Base-by-base conservation (phyloP, 2,329 filamentous ascomycete genomes). In the Hypoxylon sp. region DNA sequence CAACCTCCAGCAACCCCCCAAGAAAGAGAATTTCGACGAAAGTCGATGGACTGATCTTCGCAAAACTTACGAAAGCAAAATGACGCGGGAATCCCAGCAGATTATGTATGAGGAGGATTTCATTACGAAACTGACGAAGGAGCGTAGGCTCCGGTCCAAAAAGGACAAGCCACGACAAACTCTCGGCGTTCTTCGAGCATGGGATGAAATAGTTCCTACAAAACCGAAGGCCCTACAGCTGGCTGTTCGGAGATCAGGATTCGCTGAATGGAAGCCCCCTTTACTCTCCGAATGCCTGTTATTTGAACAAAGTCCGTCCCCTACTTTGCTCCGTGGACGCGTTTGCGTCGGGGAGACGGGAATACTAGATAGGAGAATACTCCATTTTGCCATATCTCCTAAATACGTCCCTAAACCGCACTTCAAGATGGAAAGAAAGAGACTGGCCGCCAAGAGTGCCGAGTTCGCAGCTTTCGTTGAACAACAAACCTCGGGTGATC, bases 401-500 rank as follows among this genome's bases (percentile, higher is more conserved):
- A 57, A 56, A 46, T 70, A 59, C 9, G 62, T 70, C 9, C 68
- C 68, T 4, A 70, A 68, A 18, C 68, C 60, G 1, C 68, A 68
- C 52, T 68, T 70, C 57, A 66, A 64, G n/a, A 61, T 61, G 57
- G 68, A 70, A 40, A 63, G 68, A 12, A 64, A 54, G 40, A 59
- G 68, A 14, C 57, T 70, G 2, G 48, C 33, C 4, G 57, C 49
- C 5, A 70, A 65, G 33, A 60, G 65, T 20, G 65, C 53, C 14
- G 68, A 68, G 46, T 70, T 68, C 26, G 52, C 57, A 11, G 49
- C 50, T 18, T 70, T 70, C 32, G 65, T 64, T 36, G 65, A 42
- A 16, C 22, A 45, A n/a, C 63, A 69, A 36, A 38, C 28, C 2
- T 40, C 45, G 1, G 14, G 20, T 8, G 24, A 40, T 14, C 32